phyloP scores from a whole-genome alignment of 257 asterid species.

The Haberlea rhodopensis region DNA sequence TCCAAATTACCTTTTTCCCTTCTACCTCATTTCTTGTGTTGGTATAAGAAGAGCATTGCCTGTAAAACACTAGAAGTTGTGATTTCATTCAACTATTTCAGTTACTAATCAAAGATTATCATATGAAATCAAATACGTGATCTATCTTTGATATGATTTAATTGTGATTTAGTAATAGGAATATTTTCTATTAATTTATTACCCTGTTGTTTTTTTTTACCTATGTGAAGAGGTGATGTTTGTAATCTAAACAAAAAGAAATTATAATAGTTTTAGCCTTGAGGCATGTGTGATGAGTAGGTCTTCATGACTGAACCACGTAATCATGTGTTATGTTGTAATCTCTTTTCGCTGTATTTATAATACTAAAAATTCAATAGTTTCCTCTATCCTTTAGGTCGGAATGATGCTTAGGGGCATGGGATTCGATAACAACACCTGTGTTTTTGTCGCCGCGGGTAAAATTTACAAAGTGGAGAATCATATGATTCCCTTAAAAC shows the following conservation, averaged over 20 bases:
- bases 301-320: background rate
- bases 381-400: slow-evolving; percentile 49
- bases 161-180: background rate
- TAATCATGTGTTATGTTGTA: background rate
- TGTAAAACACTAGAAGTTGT: background rate
- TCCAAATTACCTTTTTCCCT: background rate
- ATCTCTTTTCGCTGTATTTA: too few species aligned
- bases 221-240: background rate
- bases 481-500: slow-evolving; percentile 91
- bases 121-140: background rate
- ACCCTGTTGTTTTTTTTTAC: too few species aligned
- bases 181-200: background rate
- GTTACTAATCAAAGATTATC: too few species aligned
- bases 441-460: slow-evolving; percentile 90
- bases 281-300: background rate
- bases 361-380: background rate
- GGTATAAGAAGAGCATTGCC: background rate
- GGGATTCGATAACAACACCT: slow-evolving; percentile 91
- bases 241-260: background rate
- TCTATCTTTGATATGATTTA: background rate
- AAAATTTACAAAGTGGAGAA: slow-evolving; percentile 82
- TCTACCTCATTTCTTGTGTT: background rate
- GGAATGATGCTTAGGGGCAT: slow-evolving; percentile 98
- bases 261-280: too few species aligned
- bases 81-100: background rate